Conservation (phyloP, 2,329 filamentous ascomycete species). For the Pyrenophora graminea region DNA sequence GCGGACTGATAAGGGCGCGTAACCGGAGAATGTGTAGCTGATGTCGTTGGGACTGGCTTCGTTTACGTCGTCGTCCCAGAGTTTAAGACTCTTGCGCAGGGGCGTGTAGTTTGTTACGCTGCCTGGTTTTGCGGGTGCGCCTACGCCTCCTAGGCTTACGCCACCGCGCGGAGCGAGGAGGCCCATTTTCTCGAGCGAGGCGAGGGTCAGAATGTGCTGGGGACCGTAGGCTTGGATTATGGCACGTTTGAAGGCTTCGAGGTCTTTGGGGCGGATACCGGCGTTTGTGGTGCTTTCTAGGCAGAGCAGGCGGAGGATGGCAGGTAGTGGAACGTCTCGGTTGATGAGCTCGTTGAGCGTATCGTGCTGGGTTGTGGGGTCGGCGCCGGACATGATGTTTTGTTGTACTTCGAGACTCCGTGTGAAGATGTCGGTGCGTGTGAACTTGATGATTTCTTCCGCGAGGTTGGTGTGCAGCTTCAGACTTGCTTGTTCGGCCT, state of each 20-base stretch:
- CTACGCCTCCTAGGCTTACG: slow-evolving; percentile 52
- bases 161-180: slow-evolving; percentile 69
- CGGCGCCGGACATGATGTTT: slow-evolving; percentile 86
- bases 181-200: slow-evolving; percentile 85
- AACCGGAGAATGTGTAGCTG: slow-evolving; percentile 97
- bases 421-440: slow-evolving; percentile 85
- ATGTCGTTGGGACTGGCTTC: slow-evolving; percentile 93
- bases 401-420: slow-evolving; percentile 91
- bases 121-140: slow-evolving; percentile 40
- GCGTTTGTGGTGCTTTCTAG: slow-evolving; percentile 89
- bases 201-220: slow-evolving; percentile 88
- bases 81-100: slow-evolving; percentile 79
- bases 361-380: slow-evolving; percentile 86
- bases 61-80: slow-evolving; percentile 96
- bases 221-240: slow-evolving; percentile 93
- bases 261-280: slow-evolving; percentile 84
- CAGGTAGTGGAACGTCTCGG: slow-evolving; percentile 77
- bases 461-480: slow-evolving; percentile 89
- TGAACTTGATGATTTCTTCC: slow-evolving; percentile 94
- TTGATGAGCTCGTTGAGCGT: slow-evolving; percentile 94
- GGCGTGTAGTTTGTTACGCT: slow-evolving; percentile 82
- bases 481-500: slow-evolving; percentile 90
- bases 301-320: slow-evolving; percentile 82
- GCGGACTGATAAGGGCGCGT: slow-evolving; percentile 88
- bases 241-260: slow-evolving; percentile 85